Evolutionary conservation across 2,329 filamentous ascomycete genomes (phyloP).

Genomic region (Blastomyces parvus): DNA sequence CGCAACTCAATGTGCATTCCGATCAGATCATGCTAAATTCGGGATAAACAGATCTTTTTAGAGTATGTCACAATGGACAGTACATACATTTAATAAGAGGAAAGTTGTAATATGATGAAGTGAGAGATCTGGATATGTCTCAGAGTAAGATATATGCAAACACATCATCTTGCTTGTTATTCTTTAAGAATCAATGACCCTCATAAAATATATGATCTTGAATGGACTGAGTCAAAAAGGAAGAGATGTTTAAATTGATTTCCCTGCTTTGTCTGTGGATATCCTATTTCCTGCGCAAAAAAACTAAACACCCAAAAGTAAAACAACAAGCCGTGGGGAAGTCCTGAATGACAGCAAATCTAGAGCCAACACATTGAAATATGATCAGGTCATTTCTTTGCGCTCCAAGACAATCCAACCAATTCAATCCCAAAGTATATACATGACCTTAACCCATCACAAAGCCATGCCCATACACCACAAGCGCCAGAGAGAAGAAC

Average conservation of each 20-base stretch:
- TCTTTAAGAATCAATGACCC: not conserved
- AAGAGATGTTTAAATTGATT: not conserved
- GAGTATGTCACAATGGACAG: too few relatives aligned
- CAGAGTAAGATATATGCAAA: not conserved
- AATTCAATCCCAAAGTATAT: constrained; percentile 1
- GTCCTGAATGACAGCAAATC: not conserved
- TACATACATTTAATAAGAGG: too few relatives aligned
- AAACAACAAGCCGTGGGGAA: not conserved
- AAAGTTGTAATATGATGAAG: too few relatives aligned
- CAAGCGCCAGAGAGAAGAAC: not conserved
- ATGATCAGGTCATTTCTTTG: constrained; percentile 5
- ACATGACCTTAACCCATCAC: constrained; percentile 1
- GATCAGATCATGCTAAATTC: too few relatives aligned
- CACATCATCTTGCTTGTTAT: not conserved
- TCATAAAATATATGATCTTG: not conserved
- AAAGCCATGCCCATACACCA: not conserved
- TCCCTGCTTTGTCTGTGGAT: not conserved
- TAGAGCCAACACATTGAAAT: not conserved
- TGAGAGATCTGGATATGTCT: not conserved
- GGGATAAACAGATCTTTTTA: too few relatives aligned
- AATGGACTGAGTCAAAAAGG: not conserved
- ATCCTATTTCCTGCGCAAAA: not conserved
- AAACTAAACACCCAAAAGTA: not conserved
- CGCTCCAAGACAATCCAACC: constrained; percentile 13
- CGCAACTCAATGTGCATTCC: too few relatives aligned